Percentiles rank a stretch among this genome's conserved stretches.
These are phyloP conservation scores for Tuctoria greenei DNA, from an alignment of 176 grass and related monocot species.

Conservation along the genomic window DNA sequence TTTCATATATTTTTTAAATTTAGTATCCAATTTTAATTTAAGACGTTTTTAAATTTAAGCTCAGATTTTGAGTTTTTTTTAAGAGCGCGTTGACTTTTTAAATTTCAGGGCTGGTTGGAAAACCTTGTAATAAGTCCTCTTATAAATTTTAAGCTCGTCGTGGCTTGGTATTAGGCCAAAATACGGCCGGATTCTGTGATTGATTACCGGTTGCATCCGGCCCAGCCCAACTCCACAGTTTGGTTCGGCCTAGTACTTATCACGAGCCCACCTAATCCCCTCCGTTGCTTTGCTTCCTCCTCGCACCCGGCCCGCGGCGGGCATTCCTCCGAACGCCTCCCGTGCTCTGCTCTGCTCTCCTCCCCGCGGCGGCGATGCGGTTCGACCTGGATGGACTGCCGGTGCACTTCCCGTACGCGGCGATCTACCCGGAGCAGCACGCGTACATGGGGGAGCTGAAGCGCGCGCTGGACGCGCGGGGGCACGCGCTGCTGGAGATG, in stretches of 20 bases:
- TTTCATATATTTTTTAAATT: too few species aligned
- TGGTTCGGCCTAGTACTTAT: slow-evolving; percentile 6
- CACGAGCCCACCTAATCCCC: neutral
- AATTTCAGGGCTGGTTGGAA: too few species aligned
- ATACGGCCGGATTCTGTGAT: neutral
- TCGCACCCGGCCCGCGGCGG: neutral
- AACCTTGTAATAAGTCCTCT: too few species aligned
- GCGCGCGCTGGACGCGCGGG: slow-evolving; percentile 84
- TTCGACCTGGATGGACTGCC: slow-evolving; percentile 65
- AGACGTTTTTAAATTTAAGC: too few species aligned
- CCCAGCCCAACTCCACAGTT: neutral
- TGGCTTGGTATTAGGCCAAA: too few species aligned
- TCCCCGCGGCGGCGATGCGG: slow-evolving; percentile 51
- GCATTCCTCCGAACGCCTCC: slow-evolving; percentile 19
- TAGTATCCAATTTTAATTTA: too few species aligned
- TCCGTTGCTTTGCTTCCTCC: neutral
- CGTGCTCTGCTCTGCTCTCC: slow-evolving; percentile 29
- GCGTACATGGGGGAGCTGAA: slow-evolving; percentile 95
- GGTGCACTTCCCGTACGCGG: slow-evolving; percentile 85
- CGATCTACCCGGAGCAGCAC: slow-evolving; percentile 96
- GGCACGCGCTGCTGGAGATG: slow-evolving; percentile 94
- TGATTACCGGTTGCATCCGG: neutral
- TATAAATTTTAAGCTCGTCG: too few species aligned
- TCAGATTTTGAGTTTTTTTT: too few species aligned
- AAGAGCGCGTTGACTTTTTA: too few species aligned